Evolutionary conservation across 73 alveolate genomes (phyloP).

Genomic region (Stentor coeruleus): DNA sequence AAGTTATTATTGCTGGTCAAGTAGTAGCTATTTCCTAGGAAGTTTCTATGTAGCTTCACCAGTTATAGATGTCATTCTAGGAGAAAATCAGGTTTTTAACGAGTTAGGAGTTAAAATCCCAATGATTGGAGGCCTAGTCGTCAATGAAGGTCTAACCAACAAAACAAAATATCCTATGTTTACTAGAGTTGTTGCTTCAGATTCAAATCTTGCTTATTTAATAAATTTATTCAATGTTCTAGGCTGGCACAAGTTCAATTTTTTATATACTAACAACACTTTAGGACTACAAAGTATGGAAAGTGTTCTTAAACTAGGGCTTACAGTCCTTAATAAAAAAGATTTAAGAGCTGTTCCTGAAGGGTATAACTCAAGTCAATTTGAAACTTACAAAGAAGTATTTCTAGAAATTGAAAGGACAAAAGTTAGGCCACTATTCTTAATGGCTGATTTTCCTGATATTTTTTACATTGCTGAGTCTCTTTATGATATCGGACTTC

Average conservation of each 20-base stretch:
- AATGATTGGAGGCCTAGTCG: neutral
- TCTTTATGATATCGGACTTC: neutral
- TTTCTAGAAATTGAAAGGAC: neutral
- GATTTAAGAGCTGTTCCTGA: neutral
- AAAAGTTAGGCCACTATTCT: neutral
- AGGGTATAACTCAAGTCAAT: neutral
- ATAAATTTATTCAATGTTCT: neutral
- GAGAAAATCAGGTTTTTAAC: neutral
- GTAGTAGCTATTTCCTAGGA: neutral
- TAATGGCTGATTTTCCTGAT: neutral
- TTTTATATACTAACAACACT: neutral
- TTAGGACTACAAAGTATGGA: neutral
- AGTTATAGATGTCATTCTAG: neutral
- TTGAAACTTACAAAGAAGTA: conserved; percentile 15
- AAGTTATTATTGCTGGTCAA: neutral
- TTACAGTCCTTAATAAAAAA: no score
- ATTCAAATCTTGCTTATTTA: neutral
- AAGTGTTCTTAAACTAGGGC: neutral
- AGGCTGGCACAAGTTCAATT: neutral
- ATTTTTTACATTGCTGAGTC: neutral
- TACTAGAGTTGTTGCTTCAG: neutral
- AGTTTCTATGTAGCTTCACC: neutral
- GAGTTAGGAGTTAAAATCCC: neutral
- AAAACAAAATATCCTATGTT: neutral
- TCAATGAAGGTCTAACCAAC: neutral